Evolutionary conservation across 2,329 filamentous ascomycete species (phyloP).

Genomic region (Lecanicillium sp.): DNA sequence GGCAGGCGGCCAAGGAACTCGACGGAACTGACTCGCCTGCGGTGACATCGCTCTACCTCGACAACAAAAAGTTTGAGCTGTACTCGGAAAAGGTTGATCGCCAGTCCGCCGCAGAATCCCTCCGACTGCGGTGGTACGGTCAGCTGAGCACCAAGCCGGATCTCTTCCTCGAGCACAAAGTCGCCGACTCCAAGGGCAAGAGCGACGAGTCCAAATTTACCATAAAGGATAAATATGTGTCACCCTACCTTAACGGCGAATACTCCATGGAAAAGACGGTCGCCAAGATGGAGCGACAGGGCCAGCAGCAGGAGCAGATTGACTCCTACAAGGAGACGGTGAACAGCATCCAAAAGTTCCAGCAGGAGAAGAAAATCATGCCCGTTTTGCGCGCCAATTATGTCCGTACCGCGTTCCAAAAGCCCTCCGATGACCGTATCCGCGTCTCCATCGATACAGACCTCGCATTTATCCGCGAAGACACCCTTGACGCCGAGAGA

Average conservation of each 20-base stretch:
- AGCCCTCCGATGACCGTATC: slow-evolving; percentile 82
- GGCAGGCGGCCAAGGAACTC: slow-evolving; percentile 73
- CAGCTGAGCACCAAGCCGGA: slow-evolving; percentile 71
- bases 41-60: slow-evolving; percentile 94
- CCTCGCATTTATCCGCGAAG: slow-evolving; percentile 76
- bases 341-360: slow-evolving; percentile 69
- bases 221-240: slow-evolving; percentile 92
- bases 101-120: slow-evolving; percentile 66
- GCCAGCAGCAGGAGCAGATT: slow-evolving; percentile 57
- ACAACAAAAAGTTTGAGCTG: slow-evolving; percentile 76
- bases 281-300: slow-evolving; percentile 75
- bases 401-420: slow-evolving; percentile 90
- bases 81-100: slow-evolving; percentile 81
- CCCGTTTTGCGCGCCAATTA: slow-evolving; percentile 90
- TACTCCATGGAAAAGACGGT: slow-evolving; percentile 90
- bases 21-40: slow-evolving; percentile 79
- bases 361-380: slow-evolving; percentile 68
- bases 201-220: slow-evolving; percentile 74
- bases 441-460: slow-evolving; percentile 91
- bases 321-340: slow-evolving; percentile 65
- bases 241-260: slow-evolving; percentile 75
- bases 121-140: slow-evolving; percentile 88
- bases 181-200: slow-evolving; percentile 64
- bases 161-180: slow-evolving; percentile 85
- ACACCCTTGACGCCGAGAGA: slow-evolving; percentile 70